A percentile compares a stretch with the other conserved stretches of the same genome.
Evolutionary conservation across 371 early-diverging fungal species (phyloP).

Genomic region (Globomyces sp.): DNA sequence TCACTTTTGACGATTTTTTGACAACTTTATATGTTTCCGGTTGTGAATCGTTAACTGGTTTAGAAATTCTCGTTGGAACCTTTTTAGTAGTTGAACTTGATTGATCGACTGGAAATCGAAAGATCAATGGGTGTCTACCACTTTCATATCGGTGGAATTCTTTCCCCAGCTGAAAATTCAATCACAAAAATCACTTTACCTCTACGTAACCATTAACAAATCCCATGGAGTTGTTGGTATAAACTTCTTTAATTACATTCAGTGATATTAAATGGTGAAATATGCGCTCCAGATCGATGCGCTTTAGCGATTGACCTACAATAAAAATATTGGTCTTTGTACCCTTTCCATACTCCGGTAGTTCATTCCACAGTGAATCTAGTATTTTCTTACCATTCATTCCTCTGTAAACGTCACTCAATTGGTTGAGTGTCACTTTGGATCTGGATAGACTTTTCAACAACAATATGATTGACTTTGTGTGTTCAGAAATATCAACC

Average conservation of each 20-base stretch:
- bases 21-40: no score
- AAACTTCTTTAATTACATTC: slow-evolving; percentile 57
- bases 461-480: slow-evolving; percentile 53
- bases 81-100: no score
- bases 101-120: no score
- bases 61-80: no score
- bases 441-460: slow-evolving; percentile 36
- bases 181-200: neutral
- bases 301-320: slow-evolving; percentile 23
- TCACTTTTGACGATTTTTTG: no score
- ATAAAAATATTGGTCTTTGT: neutral
- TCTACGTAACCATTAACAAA: slow-evolving; percentile 32
- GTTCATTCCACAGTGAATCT: slow-evolving; percentile 47
- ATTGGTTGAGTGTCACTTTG: slow-evolving; percentile 69
- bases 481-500: slow-evolving; percentile 51
- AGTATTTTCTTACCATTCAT: slow-evolving; percentile 57
- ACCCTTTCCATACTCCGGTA: slow-evolving; percentile 58
- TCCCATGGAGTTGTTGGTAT: slow-evolving; percentile 36
- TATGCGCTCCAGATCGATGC: slow-evolving; percentile 65
- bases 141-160: no score
- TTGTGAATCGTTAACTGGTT: no score
- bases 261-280: slow-evolving; percentile 60
- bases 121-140: no score
- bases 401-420: slow-evolving; percentile 82
- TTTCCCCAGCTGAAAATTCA: no score